Conservation (phyloP, 148 eudicot genomes). For the Rhododendron vialii region DNA sequence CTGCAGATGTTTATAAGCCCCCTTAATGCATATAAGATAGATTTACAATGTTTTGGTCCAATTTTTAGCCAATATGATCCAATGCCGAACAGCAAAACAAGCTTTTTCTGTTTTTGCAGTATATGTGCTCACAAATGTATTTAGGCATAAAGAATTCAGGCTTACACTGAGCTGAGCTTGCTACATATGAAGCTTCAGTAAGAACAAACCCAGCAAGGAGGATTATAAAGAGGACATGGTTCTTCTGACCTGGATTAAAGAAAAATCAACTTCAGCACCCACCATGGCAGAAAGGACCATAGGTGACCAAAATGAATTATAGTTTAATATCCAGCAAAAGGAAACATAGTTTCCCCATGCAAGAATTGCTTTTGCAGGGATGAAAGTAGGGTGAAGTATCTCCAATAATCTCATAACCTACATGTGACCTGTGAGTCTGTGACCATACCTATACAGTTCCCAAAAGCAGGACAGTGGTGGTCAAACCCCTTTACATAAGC, state of each 20-base stretch:
- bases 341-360: neutral
- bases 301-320: neutral
- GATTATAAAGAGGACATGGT: slow-evolving; percentile 47
- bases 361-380: neutral
- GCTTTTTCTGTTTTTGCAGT: neutral
- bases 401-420: neutral
- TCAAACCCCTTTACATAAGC: slow-evolving; percentile 69
- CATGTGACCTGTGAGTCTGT: neutral
- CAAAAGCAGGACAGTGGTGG: slow-evolving; percentile 93
- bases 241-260: slow-evolving; percentile 48
- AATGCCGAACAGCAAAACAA: neutral
- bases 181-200: slow-evolving; percentile 46
- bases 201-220: slow-evolving; percentile 56
- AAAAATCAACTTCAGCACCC: slow-evolving; percentile 10
- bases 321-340: neutral
- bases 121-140: neutral
- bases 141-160: neutral
- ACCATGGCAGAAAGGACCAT: neutral
- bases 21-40: neutral
- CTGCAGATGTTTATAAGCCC: neutral
- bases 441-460: slow-evolving; percentile 76
- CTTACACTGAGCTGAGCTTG: slow-evolving; percentile 55
- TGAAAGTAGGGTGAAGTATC: neutral
- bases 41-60: neutral
- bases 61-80: neutral